These are phyloP conservation scores for Calonectria pseudoreteaudii DNA, from an alignment of 2,329 filamentous ascomycete species.

Conservation along the genomic window DNA sequence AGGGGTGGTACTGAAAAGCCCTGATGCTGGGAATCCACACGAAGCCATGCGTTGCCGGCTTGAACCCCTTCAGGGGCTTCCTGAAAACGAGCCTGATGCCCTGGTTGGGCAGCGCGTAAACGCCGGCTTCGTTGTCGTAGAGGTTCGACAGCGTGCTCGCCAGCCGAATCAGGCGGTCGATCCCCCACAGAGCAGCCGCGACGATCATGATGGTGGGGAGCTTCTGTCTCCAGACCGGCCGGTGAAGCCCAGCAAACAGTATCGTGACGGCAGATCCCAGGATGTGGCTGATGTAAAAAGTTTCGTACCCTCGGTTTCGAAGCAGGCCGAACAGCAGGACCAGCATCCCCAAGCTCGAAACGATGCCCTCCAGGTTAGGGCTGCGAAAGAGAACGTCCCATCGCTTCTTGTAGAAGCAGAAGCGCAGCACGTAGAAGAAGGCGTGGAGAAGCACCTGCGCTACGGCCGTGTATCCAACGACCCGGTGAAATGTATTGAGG, in stretches of 20 bases:
- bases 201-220: conserved; percentile 54
- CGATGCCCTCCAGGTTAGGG: conserved; percentile 24
- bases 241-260: conserved; percentile 56
- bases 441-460: conserved; percentile 52
- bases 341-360: conserved; percentile 52
- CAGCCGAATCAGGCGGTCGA: conserved; percentile 56
- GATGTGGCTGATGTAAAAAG: conserved; percentile 60
- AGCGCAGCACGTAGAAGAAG: conserved; percentile 47
- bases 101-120: conserved; percentile 57
- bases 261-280: conserved; percentile 54
- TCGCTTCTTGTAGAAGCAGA: conserved; percentile 37
- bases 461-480: conserved; percentile 57
- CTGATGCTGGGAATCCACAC: conserved; percentile 67
- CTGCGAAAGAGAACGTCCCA: conserved; percentile 12
- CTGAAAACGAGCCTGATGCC: conserved; percentile 60
- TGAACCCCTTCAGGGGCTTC: conserved; percentile 50
- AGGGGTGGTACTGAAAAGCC: conserved; percentile 65
- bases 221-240: conserved; percentile 53
- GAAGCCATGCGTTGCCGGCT: conserved; percentile 58
- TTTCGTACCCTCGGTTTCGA: conserved; percentile 56
- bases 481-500: conserved; percentile 60
- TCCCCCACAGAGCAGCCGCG: conserved; percentile 54
- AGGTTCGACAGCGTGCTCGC: conserved; percentile 6
- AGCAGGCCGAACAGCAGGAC: conserved; percentile 49
- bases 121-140: conserved; percentile 42